Conservation (phyloP, 75 land plant genomes). For the Isoetes taiwanensis region DNA sequence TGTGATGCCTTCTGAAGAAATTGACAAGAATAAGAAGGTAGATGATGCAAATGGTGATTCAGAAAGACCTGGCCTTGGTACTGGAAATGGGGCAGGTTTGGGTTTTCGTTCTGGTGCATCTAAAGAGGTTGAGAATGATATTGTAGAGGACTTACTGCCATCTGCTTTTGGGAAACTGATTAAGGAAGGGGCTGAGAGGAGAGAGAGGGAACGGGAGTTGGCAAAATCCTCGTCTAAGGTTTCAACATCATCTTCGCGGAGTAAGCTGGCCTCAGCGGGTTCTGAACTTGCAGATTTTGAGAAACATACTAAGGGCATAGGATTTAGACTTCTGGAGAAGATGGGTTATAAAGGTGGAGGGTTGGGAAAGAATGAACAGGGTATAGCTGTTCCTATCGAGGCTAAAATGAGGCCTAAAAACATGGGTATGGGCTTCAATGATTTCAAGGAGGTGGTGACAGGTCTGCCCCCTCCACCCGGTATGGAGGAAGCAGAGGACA, state of each 20-base stretch:
- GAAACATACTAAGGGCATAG: constrained; percentile 81
- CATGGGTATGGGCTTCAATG: constrained; percentile 96
- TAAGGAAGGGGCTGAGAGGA: constrained; percentile 56
- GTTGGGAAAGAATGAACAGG: constrained; percentile 81
- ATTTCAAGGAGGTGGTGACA: constrained; percentile 45
- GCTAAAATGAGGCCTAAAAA: constrained; percentile 77
- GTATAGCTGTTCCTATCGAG: constrained; percentile 73
- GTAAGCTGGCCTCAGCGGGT: constrained; percentile 1
- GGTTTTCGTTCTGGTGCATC: not conserved
- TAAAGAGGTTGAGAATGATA: constrained; percentile 22
- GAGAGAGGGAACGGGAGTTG: constrained; percentile 51
- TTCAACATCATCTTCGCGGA: constrained; percentile 9
- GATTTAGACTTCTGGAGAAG: constrained; percentile 68
- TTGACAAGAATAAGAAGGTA: constrained; percentile 29
- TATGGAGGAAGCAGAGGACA: constrained; percentile 33
- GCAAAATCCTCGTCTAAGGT: constrained; percentile 11
- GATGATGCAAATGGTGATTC: constrained; percentile 7
- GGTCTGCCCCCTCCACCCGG: constrained; percentile 29
- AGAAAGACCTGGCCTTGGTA: constrained; percentile 1
- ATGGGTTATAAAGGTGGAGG: constrained; percentile 94
- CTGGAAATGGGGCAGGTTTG: not conserved
- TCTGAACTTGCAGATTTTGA: constrained; percentile 50
- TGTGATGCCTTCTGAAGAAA: constrained; percentile 55
- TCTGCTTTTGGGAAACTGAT: constrained; percentile 73
- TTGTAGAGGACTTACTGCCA: constrained; percentile 43